A percentile compares a stretch with the other conserved stretches of the same genome.
These are phyloP conservation scores for Cryptococcus deneoformans DNA, from an alignment of 1,284 basidiomycete genomes.

Conservation along the genomic window DNA sequence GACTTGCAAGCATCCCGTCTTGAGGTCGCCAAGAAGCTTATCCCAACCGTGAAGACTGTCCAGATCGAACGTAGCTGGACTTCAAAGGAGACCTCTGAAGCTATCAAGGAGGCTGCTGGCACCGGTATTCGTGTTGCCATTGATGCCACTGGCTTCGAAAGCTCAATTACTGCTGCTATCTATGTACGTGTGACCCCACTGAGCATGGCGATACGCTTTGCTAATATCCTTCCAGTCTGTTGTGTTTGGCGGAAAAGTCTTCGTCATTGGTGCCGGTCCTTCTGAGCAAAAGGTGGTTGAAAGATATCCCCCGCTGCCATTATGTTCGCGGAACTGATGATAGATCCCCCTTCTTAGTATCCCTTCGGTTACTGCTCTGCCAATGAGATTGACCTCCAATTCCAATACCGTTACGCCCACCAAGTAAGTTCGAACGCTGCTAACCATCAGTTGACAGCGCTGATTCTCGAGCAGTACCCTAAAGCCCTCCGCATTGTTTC, in stretches of 20 bases:
- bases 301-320: neutral
- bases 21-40: constrained; percentile 54
- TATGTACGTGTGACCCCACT: constrained; percentile 52
- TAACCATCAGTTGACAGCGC: no score
- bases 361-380: constrained; percentile 55
- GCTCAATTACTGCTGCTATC: constrained; percentile 76
- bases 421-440: constrained; percentile 12
- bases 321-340: neutral
- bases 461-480: constrained; percentile 54
- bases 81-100: no score
- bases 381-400: constrained; percentile 56
- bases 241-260: constrained; percentile 53
- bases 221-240: constrained; percentile 39
- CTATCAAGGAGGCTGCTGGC: constrained; percentile 44
- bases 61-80: constrained; percentile 19
- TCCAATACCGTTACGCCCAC: constrained; percentile 53
- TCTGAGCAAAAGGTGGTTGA: constrained; percentile 43
- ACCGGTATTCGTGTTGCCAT: constrained; percentile 38
- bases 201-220: neutral
- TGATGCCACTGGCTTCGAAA: constrained; percentile 74
- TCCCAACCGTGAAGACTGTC: constrained; percentile 52
- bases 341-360: constrained; percentile 23
- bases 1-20: constrained; percentile 55
- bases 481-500: constrained; percentile 75
- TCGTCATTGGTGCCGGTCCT: constrained; percentile 56